These are phyloP conservation scores for Metschnikowia chrysomelidarum DNA, from an alignment of 805 yeast species.

Conservation along the genomic window DNA sequence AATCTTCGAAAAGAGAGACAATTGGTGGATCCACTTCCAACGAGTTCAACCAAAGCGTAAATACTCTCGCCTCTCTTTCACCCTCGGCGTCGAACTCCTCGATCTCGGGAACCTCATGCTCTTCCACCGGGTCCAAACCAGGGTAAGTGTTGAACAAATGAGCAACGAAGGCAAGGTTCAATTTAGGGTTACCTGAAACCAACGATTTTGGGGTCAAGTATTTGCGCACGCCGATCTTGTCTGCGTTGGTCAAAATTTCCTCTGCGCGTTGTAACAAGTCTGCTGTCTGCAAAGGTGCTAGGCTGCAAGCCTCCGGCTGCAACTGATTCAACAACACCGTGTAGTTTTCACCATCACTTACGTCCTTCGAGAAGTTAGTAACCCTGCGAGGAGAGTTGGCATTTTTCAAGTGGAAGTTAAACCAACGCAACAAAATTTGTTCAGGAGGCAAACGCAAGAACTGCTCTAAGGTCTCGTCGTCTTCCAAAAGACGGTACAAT, in stretches of 20 bases:
- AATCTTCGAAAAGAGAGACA: slow-evolving; percentile 85
- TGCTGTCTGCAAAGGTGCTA: slow-evolving; percentile 72
- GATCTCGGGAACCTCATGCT: slow-evolving; percentile 85
- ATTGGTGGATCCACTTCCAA: slow-evolving; percentile 96
- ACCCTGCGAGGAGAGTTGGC: slow-evolving; percentile 90
- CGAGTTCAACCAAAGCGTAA: slow-evolving; percentile 95
- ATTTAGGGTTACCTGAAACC: slow-evolving; percentile 94
- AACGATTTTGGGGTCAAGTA: slow-evolving; percentile 90
- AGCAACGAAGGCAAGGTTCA: slow-evolving; percentile 96
- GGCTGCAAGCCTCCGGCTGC: slow-evolving; percentile 79
- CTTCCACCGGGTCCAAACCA: slow-evolving; percentile 93
- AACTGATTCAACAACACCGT: slow-evolving; percentile 87
- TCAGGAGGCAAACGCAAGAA: slow-evolving; percentile 96
- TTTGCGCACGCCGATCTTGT: slow-evolving; percentile 87
- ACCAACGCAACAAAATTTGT: slow-evolving; percentile 95
- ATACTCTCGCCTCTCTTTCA: slow-evolving; percentile 98
- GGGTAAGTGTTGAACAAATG: slow-evolving; percentile 96
- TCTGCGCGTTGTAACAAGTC: slow-evolving; percentile 84
- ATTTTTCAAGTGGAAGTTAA: slow-evolving; percentile 91
- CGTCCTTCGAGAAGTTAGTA: slow-evolving; percentile 80
- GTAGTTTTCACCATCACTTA: slow-evolving; percentile 93
- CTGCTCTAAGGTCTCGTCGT: slow-evolving; percentile 96
- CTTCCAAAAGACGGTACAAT: slow-evolving; percentile 88
- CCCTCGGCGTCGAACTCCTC: slow-evolving; percentile 99
- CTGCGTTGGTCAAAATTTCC: slow-evolving; percentile 82